Base-by-base conservation (phyloP, 2,329 filamentous ascomycete species). In the Immersiporthe knoxdaviesiana region DNA sequence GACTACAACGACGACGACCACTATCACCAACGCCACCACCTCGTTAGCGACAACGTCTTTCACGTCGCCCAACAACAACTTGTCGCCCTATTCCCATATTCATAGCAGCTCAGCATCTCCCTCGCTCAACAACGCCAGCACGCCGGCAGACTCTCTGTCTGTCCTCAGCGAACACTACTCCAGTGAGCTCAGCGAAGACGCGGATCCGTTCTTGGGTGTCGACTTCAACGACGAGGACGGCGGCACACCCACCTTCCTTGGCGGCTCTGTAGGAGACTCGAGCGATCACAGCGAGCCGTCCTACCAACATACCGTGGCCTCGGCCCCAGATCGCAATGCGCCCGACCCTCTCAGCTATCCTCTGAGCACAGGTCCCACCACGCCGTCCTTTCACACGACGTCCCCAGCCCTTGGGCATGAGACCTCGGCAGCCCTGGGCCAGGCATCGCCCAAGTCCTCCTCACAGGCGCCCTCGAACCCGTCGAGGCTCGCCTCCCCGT, bases 121-220 rank as follows among this genome's bases (percentile, higher is more conserved):
- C 27, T 74, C 75, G 39, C 72, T 77, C 32, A 75, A 78, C 64
- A 78, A 76, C 72, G 78, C 78, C 64, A 75, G 83, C 68, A 87
- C 85, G 0, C 85, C 85, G 14, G 82, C 82, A 72, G 85, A 84
- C 70, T 86, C 85, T 18, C 77, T 81, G 64, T 83, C 83, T 3
- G 81, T 79, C 32, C 75, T 81, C 58, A 84, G 83, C 71, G 69
- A 79, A 64, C 78, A 84, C 72, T 86, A 84, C 72, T 76, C 82
- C 3, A 86, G 84, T 77, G 83, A 86, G 72, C 81, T 78, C 72
- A 78, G 80, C 71, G 81, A 83, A 58, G 74, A 78, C 63, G 80
- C 82, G 68, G 85, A 88, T 72, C 82, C 84, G 18, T 86, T 86
- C 78, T 84, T 84, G 68, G 83, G 82, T 67, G 78, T 82, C 70